phyloP scores from a whole-genome alignment of 148 eudicot genomes.

The Persicaria maculosa region DNA sequence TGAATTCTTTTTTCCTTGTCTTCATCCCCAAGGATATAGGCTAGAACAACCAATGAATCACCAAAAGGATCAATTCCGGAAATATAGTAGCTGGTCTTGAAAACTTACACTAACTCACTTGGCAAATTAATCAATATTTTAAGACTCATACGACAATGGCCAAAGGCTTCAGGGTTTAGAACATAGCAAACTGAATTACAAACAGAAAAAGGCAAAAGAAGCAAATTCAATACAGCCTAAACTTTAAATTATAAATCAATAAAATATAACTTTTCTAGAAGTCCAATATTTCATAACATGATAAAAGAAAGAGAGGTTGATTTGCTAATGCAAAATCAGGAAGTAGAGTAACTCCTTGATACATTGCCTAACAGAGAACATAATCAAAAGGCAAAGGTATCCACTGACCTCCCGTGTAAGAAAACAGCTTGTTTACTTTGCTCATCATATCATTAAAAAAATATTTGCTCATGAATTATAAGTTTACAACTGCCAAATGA shows the following conservation, averaged over 20 bases:
- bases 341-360: background rate
- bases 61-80: constrained; percentile 98
- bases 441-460: constrained; percentile 79
- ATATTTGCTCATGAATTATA: background rate
- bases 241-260: background rate
- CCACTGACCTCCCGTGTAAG: constrained; percentile 89
- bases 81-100: constrained; percentile 80
- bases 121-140: too few species aligned
- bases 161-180: background rate
- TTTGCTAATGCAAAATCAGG: background rate
- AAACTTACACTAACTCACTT: background rate
- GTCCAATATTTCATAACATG: background rate
- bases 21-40: constrained; percentile 79
- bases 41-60: constrained; percentile 81
- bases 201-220: background rate
- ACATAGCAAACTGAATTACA: too few species aligned
- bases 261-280: background rate
- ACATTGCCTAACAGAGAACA: background rate
- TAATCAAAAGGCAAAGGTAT: background rate
- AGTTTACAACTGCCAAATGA: background rate
- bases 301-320: background rate
- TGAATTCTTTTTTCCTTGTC: constrained; percentile 73
- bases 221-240: background rate
- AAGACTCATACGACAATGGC: too few species aligned
- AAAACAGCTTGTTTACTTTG: constrained; percentile 62